phyloP scores from a whole-genome alignment of 2,329 filamentous ascomycete species.

The Colletotrichum gigasporum region DNA sequence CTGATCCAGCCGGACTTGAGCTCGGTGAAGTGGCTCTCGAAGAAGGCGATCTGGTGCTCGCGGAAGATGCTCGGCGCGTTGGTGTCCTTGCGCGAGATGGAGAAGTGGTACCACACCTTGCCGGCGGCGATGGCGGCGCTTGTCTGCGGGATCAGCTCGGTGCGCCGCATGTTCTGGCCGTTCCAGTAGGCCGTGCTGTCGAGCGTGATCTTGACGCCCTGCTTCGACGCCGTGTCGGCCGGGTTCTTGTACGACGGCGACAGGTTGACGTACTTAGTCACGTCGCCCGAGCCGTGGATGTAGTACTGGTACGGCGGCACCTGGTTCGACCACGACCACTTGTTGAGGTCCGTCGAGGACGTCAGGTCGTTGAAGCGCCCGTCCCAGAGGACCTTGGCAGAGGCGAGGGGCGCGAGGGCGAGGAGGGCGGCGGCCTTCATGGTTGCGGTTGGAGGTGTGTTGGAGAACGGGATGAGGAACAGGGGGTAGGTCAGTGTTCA shows the following conservation, averaged over 20 bases:
- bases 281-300: constrained; percentile 70
- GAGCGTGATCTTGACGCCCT: constrained; percentile 76
- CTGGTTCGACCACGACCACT: constrained; percentile 74
- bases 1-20: constrained; percentile 73
- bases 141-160: constrained; percentile 78
- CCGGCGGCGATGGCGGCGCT: constrained; percentile 71
- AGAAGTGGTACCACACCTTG: constrained; percentile 78
- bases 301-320: constrained; percentile 80
- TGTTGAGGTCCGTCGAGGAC: constrained; percentile 63
- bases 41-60: constrained; percentile 73
- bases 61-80: constrained; percentile 70
- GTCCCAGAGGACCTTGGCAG: constrained; percentile 63
- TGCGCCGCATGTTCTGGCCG: constrained; percentile 76
- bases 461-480: background rate
- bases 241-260: constrained; percentile 71
- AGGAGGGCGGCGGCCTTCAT: constrained; percentile 21
- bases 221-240: constrained; percentile 66
- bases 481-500: background rate
- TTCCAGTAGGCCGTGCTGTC: constrained; percentile 74
- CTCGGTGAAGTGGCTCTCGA: constrained; percentile 79
- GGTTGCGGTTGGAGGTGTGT: background rate
- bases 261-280: constrained; percentile 70
- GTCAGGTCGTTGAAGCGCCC: constrained; percentile 71
- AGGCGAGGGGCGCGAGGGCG: constrained; percentile 6
- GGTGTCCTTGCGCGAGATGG: constrained; percentile 64